Base-by-base conservation (phyloP, 129 eudicot genomes). In the Lactuca sativa region DNA sequence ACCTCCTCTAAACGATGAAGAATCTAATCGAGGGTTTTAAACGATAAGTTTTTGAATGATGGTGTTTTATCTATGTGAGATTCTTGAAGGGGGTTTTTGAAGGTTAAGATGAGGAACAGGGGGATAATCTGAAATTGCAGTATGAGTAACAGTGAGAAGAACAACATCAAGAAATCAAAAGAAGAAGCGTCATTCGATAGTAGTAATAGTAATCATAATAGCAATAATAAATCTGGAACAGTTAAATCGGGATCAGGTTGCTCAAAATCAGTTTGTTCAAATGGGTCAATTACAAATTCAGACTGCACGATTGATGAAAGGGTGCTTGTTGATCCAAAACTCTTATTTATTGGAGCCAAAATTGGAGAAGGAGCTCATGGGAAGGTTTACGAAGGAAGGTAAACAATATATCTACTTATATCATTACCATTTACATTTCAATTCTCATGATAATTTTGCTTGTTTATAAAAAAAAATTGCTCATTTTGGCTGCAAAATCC, bases 341-440 rank as follows among this genome's bases (percentile, higher is more conserved):
- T 79, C 82, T 80, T 92, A 58, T 92, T 84, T 81, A 88, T 92
- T 31, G 98, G 96, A 52, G 40, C 88, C 0, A 88, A 92, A 71
- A 86, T 92, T 49, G 96, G 96, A 13, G 96, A 92, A 75, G 98
- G 98, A 47, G 96, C 98, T 77, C 96, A 92, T 77, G 96, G 95
- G 25, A 92, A 81, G 81, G 96, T 92, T 68, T 92, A 88, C 75
- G 84, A 88, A 86, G 98, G 98, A 81, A 92, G 95, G 98, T 92
- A 43, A 33, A 86, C 66, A 58, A 13, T 44, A 21, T 15, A 64
- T 38, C 41, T 17, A 36, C 53, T 2, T 80, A 4, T 17, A 16
- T 43, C 13, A 59, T 68, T 67, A 51, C 48, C 62, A 69, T 69
- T 54, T 52, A 8, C 9, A 68, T 53, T n/a, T 13, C 15, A 36